Conservation (phyloP, 805 yeast species). For the Hemisphaericaspora nanyangensis region DNA sequence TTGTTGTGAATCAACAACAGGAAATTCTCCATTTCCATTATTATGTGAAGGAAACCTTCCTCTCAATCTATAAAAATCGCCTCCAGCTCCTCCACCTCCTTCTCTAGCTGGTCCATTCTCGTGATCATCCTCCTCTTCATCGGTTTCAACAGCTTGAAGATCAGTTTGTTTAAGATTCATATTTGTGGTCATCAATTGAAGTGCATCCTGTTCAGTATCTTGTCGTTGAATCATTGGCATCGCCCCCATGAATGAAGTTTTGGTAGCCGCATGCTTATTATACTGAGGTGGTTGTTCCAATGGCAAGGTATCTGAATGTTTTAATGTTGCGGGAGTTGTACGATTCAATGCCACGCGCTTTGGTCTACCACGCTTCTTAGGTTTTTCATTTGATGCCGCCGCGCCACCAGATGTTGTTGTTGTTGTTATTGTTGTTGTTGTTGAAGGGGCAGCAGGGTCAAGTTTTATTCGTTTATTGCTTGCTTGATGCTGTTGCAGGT, state of each 20-base stretch:
- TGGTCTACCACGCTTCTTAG: constrained; percentile 36
- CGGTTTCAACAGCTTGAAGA: constrained; percentile 29
- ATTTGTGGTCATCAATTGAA: constrained; percentile 29
- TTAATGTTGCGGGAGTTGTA: constrained; percentile 28
- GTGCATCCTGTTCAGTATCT: constrained; percentile 40
- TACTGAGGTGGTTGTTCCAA: constrained; percentile 17
- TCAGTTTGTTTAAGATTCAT: constrained; percentile 35
- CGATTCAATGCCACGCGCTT: constrained; percentile 23
- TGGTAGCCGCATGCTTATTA: constrained; percentile 19
- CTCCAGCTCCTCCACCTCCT: neutral
- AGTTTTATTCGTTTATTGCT: neutral
- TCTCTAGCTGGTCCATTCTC: constrained; percentile 6
- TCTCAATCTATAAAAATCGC: constrained; percentile 10
- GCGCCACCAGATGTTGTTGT: constrained; percentile 10
- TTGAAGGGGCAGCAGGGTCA: constrained; percentile 11
- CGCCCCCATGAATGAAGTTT: constrained; percentile 5
- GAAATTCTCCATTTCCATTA: constrained; percentile 10
- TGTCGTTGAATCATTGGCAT: constrained; percentile 23
- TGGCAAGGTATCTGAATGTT: constrained; percentile 33
- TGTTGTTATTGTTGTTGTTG: constrained; percentile 20
- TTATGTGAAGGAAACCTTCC: constrained; percentile 3
- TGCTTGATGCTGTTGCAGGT: constrained; percentile 13
- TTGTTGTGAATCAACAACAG: constrained; percentile 13
- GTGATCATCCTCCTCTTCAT: constrained; percentile 27
- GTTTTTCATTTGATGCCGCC: constrained; percentile 24